These are phyloP conservation scores for Anthracocystis panici-leucophaei DNA, from an alignment of 1,284 basidiomycete genomes.

Conservation along the genomic window DNA sequence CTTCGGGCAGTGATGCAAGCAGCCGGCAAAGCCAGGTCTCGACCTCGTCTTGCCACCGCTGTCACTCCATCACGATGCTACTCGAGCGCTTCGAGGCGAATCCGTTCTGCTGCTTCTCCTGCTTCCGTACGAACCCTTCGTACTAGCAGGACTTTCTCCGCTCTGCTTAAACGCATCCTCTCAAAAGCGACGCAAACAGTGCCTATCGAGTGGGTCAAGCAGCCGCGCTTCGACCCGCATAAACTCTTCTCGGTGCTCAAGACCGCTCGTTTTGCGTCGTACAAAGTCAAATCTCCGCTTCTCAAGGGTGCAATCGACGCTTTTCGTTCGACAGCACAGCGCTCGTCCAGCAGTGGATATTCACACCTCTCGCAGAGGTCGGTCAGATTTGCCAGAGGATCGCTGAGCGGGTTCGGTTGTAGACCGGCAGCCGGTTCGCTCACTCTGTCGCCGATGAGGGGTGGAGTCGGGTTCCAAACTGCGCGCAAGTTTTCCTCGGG, in stretches of 20 bases:
- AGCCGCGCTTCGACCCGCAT: background rate
- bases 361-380: conserved; percentile 4
- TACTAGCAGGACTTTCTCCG: background rate
- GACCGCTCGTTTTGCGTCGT: background rate
- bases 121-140: background rate
- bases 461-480: conserved; percentile 31
- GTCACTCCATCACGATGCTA: conserved; percentile 6
- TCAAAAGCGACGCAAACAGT: background rate
- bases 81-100: conserved; percentile 3
- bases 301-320: conserved; percentile 16
- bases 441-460: conserved; percentile 20
- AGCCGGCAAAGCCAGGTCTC: conserved; percentile 3
- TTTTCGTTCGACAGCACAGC: conserved; percentile 13
- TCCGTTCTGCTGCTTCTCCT: background rate
- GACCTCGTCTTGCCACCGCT: conserved; percentile 10
- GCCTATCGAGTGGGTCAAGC: background rate
- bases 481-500: conserved; percentile 40
- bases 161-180: background rate
- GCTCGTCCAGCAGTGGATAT: conserved; percentile 10
- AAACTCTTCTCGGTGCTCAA: background rate
- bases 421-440: conserved; percentile 24
- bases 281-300: conserved; percentile 12
- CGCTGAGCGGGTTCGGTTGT: conserved; percentile 22
- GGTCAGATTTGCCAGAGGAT: conserved; percentile 27
- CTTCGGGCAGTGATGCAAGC: conserved; percentile 11